phyloP scores from a whole-genome alignment of 352 stramenopile genomes.

The Globisporangium parvum region DNA sequence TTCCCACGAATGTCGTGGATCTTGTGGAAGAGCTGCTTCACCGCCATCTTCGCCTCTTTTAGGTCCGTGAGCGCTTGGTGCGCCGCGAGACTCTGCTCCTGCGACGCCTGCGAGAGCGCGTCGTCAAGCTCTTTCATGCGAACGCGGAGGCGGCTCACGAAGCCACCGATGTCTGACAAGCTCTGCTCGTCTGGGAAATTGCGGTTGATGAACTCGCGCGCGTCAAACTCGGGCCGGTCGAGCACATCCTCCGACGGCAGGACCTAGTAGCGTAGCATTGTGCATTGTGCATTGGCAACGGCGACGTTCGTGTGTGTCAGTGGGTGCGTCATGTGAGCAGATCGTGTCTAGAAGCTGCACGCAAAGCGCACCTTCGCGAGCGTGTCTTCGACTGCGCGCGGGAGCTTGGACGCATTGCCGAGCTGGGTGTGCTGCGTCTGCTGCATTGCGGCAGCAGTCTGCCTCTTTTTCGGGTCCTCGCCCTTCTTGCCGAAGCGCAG shows the following conservation, averaged over 20 bases:
- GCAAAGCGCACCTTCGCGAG: constrained; percentile 33
- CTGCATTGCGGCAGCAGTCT: neutral
- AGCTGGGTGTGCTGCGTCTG: constrained; percentile 7
- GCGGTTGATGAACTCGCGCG: constrained; percentile 90
- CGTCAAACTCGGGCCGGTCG: constrained; percentile 86
- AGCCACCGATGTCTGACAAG: constrained; percentile 72
- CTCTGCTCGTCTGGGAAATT: constrained; percentile 89
- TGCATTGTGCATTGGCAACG: neutral
- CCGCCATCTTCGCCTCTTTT: constrained; percentile 78
- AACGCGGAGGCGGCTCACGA: constrained; percentile 67
- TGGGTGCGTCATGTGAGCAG: neutral
- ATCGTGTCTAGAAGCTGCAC: neutral
- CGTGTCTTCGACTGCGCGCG: constrained; percentile 41
- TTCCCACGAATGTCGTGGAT: constrained; percentile 93
- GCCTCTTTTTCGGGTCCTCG: constrained; percentile 18
- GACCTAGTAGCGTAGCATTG: constrained; percentile 36
- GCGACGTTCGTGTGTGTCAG: neutral
- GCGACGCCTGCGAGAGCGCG: constrained; percentile 67
- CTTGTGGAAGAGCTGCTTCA: constrained; percentile 88
- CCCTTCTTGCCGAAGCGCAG: constrained; percentile 15
- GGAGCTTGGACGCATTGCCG: constrained; percentile 37
- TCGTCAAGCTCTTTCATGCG: constrained; percentile 82
- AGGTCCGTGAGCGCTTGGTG: constrained; percentile 78
- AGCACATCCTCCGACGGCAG: constrained; percentile 83
- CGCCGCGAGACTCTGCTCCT: constrained; percentile 69